phyloP scores from a whole-genome alignment of 2,329 filamentous ascomycete species.

The Fusarium incarnatum region DNA sequence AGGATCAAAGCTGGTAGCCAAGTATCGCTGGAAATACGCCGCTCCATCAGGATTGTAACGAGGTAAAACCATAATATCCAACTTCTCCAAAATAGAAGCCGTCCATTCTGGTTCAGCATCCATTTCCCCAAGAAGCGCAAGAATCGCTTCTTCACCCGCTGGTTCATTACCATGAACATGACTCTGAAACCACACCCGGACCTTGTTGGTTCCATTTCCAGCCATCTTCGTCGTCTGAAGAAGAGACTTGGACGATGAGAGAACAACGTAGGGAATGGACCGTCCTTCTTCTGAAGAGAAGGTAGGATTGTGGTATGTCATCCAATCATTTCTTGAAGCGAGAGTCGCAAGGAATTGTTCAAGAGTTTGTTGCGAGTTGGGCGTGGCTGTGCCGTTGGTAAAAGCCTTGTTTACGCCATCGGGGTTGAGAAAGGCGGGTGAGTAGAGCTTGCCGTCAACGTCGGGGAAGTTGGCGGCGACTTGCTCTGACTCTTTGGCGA shows the following conservation, averaged over 20 bases:
- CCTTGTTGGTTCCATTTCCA: conserved; percentile 35
- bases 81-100: conserved; percentile 41
- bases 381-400: conserved; percentile 24
- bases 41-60: conserved; percentile 51
- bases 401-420: conserved; percentile 6
- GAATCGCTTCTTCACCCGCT: conserved; percentile 47
- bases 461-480: conserved; percentile 29
- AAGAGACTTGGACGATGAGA: conserved; percentile 5
- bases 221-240: neutral
- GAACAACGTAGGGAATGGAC: conserved; percentile 26
- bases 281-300: conserved; percentile 35
- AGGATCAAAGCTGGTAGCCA: conserved; percentile 49
- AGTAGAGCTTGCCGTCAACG: conserved; percentile 24
- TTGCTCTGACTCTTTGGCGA: neutral
- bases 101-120: conserved; percentile 48
- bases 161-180: conserved; percentile 51
- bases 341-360: conserved; percentile 18
- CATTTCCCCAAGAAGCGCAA: conserved; percentile 48
- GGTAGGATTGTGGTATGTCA: conserved; percentile 27
- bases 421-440: conserved; percentile 24
- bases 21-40: conserved; percentile 48
- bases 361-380: conserved; percentile 11
- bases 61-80: conserved; percentile 49
- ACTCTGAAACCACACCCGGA: conserved; percentile 50
- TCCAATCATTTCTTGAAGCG: conserved; percentile 23